Base-by-base conservation (phyloP, 805 yeast genomes). In the Maudiozyma pseudohumilis region DNA sequence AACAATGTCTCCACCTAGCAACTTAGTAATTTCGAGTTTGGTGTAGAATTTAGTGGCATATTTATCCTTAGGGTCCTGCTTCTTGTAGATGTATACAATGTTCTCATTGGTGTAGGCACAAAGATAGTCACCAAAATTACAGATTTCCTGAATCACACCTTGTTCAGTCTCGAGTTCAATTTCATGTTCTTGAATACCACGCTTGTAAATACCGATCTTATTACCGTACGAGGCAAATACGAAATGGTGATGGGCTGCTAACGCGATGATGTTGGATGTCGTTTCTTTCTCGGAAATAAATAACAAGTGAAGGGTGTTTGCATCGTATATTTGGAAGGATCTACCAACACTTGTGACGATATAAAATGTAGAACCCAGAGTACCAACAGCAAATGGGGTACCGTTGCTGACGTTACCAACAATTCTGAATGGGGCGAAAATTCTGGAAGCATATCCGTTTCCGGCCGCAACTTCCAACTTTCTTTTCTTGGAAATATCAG, bases 301-400 rank as follows among this genome's bases (percentile, higher is more conserved):
- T 17, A 89, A 64, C 44, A 89, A 65, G 48, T 84, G 92, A 44
- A 89, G 65, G 6, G 83, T 85, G 23, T 89, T 76, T 50, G 83
- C 95, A 63, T 92, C 98, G 53, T 83, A 92, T 21, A 92, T 85
- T 59, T 89, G 97, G 64, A 92, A 85, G 1, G 89, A 71, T 37
- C 77, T 70, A 3, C 96, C 97, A 17, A 92, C 95, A 32, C 84
- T 77, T 0, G 97, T 89, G 13, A 80, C 94, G 28, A 86, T 75
- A 52, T 88, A 82, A 51, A 82, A 88, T 1, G 94, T 77, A 12
- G 84, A 71, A 36, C 98, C 98, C 41, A 89, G 68, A 2, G 89
- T 77, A 20, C 97, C 94, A 16, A 86, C 67, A 6, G 95, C 83
- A 55, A 88, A 85, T 3, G 97, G 97, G 2, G 71, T 67, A 26